Evolutionary conservation across 441 rosid species (phyloP).

Genomic region (Corymbia citriodora): DNA sequence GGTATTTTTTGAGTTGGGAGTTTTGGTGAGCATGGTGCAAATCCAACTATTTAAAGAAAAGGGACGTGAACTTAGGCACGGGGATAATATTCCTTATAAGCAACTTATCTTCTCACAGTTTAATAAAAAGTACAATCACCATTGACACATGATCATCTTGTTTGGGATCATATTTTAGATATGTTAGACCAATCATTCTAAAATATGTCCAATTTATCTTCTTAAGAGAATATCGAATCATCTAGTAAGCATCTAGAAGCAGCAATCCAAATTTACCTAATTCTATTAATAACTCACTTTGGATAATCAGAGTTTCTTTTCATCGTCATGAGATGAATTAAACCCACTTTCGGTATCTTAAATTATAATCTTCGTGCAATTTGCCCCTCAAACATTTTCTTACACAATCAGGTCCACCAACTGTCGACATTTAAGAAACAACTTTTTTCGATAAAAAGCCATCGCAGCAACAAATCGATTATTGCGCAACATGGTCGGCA

Average conservation of each 20-base stretch:
- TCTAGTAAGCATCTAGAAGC: rapidly evolving
- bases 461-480: neutral
- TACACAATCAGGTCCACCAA: neutral
- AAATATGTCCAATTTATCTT: neutral
- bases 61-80: neutral
- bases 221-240: neutral
- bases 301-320: neutral
- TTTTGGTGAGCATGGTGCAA: neutral
- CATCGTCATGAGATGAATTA: neutral
- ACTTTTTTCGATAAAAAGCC: neutral
- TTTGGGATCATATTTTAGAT: neutral
- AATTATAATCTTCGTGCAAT: neutral
- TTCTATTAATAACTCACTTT: neutral
- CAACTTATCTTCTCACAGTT: neutral
- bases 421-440: neutral
- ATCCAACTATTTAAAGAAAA: neutral
- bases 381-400: neutral
- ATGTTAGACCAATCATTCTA: neutral
- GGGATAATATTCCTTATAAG: neutral
- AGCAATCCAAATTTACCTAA: rapidly evolving
- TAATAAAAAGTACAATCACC: neutral
- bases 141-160: neutral
- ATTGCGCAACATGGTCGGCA: neutral
- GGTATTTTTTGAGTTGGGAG: neutral
- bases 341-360: neutral